A percentile compares a stretch with the other conserved stretches of the same genome.
Conservation (phyloP, 1,139 yeast genomes). For the Diutina catenulata region DNA sequence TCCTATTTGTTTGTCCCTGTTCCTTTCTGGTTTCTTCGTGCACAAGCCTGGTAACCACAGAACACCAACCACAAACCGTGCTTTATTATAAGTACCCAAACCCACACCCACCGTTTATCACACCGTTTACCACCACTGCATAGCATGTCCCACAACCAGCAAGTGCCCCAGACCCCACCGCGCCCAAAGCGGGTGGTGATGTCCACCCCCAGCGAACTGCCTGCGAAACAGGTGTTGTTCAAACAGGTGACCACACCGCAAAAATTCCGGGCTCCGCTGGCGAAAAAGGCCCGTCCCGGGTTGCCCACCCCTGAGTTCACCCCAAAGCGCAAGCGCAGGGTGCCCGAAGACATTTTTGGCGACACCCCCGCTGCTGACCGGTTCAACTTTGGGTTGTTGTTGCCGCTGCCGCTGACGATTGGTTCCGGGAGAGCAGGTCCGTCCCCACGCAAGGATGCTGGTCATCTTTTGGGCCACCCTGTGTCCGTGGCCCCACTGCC, state of each 20-base stretch:
- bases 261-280: neutral
- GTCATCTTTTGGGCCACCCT: neutral
- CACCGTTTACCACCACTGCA: too few relatives aligned
- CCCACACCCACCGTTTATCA: too few relatives aligned
- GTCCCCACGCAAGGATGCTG: constrained; percentile 5
- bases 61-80: too few relatives aligned
- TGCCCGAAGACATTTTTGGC: constrained; percentile 2
- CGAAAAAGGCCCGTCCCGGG: neutral
- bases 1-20: too few relatives aligned
- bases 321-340: neutral
- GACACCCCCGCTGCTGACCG: neutral
- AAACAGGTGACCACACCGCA: neutral
- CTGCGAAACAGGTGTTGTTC: neutral
- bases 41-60: too few relatives aligned
- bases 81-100: too few relatives aligned
- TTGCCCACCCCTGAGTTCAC: constrained; percentile 5
- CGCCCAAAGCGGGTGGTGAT: constrained; percentile 2
- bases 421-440: neutral
- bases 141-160: too few relatives aligned
- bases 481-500: constrained; percentile 1
- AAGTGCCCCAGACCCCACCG: neutral
- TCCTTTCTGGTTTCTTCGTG: too few relatives aligned
- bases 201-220: constrained; percentile 5
- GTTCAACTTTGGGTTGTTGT: neutral
- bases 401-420: constrained; percentile 1